These are phyloP conservation scores for Filosporella fistucella DNA, from an alignment of 495 filamentous ascomycete species.

Conservation along the genomic window DNA sequence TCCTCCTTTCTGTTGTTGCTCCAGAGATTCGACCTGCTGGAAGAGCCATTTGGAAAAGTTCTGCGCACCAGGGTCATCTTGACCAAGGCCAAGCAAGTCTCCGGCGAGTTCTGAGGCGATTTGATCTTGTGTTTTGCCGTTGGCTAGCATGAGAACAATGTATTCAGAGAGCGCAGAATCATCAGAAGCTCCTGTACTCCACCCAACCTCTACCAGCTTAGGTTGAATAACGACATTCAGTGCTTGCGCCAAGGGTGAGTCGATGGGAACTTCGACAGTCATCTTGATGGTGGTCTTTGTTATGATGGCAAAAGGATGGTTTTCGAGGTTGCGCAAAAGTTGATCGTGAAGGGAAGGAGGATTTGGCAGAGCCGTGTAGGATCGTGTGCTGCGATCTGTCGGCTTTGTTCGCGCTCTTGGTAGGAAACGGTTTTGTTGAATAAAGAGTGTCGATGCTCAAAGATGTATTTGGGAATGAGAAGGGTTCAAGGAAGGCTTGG, in stretches of 20 bases:
- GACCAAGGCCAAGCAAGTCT: conserved; percentile 77
- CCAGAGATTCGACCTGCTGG: conserved; percentile 67
- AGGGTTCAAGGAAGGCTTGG: too few relatives aligned
- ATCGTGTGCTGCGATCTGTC: too few relatives aligned
- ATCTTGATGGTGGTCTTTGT: conserved; percentile 37
- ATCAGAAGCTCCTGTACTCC: conserved; percentile 71
- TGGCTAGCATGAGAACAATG: conserved; percentile 92
- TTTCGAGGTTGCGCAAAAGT: too few relatives aligned
- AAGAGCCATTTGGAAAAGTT: conserved; percentile 92
- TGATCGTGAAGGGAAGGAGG: too few relatives aligned
- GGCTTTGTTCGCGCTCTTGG: too few relatives aligned
- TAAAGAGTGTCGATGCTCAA: too few relatives aligned
- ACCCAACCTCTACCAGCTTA: conserved; percentile 94
- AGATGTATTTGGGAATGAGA: too few relatives aligned
- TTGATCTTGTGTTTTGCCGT: conserved; percentile 85
- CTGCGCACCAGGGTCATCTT: conserved; percentile 75
- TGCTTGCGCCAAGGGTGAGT: conserved; percentile 76
- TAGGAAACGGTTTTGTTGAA: too few relatives aligned
- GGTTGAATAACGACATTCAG: conserved; percentile 76
- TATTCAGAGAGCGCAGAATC: conserved; percentile 89
- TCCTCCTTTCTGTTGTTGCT: conserved; percentile 54
- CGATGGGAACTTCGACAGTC: conserved; percentile 67
- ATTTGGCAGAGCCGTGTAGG: too few relatives aligned
- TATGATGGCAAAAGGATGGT: conserved; percentile 1
- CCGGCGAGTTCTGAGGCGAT: conserved; percentile 85